Base-by-base conservation (phyloP, 148 eudicot genomes). In the Amaranthus cruentus region DNA sequence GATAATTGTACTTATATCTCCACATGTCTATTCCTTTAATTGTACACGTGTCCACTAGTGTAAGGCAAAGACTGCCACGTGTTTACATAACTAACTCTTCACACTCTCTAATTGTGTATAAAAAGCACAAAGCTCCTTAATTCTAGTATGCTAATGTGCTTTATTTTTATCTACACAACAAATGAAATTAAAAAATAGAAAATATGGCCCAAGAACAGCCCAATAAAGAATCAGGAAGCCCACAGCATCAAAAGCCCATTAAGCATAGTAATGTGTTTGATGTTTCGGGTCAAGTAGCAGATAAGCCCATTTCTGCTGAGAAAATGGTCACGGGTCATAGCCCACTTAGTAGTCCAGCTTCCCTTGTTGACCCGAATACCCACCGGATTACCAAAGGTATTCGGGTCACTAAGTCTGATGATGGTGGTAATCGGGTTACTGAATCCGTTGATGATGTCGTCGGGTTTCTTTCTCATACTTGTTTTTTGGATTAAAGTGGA, bases 251-350 rank as follows among this genome's bases (percentile, higher is more conserved):
- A 5, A 52, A 73, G 69, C 70, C 76, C 69, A 72, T 71, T 46
- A 70, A 70, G 14, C 70, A 77, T 28, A 74, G 79, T 9, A 75
- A 77, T 58, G 49, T 77, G 55, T 77, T 77, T 49, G 6, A 48
- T 7, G 75, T 77, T 12, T 52, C 71, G 12, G 71, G 71, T 43
- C 49, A 77, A 60, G 57, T 61, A 5, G 71, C 80, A 9, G 42
- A 66, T 10, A 66, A 77, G 67, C 72, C 72, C 59, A 64, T 77
- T 10, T 54, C 75, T 9, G 80, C 80, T 14, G 80, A 77, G 75
- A 71, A 53, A 46, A 13, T 14, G 0, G 60, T 72, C 5, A 47
- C 64, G 48, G 80, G 76, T n/a, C 47, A 44, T 9, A 65, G 53
- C 66, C 75, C 70, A 13, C 14, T 28, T 3, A 72, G 72, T 50